Base-by-base conservation (phyloP, 2,329 filamentous ascomycete species). In the Pseudogymnoascus sp. region DNA sequence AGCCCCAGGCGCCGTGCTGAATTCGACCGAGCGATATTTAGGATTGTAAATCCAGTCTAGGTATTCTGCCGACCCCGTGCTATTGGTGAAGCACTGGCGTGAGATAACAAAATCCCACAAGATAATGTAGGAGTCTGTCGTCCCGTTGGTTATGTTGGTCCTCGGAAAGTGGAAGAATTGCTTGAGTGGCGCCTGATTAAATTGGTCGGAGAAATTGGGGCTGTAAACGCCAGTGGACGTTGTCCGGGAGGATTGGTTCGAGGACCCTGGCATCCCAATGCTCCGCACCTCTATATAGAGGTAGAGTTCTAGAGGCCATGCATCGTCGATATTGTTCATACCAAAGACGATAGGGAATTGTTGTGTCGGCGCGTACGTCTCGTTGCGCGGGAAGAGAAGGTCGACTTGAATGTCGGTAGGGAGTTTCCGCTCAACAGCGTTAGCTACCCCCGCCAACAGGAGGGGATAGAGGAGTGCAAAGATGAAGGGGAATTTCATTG, bases 361-460 rank as follows among this genome's bases (percentile, higher is more conserved):
- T 11, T 65, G 43, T 1, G 66, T 62, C 1, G 70, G 70, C 65
- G 65, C 68, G 33, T 73, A 73, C 8, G 70, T 73, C 53, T 69
- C 69, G 66, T 74, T 72, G 43, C 71, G 72, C 1, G 72, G 72
- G 64, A 73, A 74, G 41, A 73, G 64, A 7, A 73, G 31, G 63
- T 69, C 71, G 56, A 73, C 56, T 46, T 73, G 37, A 16, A 40
- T n/a, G 12, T 40, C 59, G 14, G 37, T 3, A 6, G 37, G 37
- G 37, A 40, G 37, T 16, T 8, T 40, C 37, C 37, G 37, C 14
- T 40, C n/a, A 16, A 19, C 19, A 19, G 37, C 14, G 37, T 8
- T 7, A 8, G 37, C 33, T 11, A 37, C 8, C 11, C 33, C 33
- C 33, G 8, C 8, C 11, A 11, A 14, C 12, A 37, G 4, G 10